Evolutionary conservation across 331 rosid genomes (phyloP).

Genomic region (Rosa hybrid): DNA sequence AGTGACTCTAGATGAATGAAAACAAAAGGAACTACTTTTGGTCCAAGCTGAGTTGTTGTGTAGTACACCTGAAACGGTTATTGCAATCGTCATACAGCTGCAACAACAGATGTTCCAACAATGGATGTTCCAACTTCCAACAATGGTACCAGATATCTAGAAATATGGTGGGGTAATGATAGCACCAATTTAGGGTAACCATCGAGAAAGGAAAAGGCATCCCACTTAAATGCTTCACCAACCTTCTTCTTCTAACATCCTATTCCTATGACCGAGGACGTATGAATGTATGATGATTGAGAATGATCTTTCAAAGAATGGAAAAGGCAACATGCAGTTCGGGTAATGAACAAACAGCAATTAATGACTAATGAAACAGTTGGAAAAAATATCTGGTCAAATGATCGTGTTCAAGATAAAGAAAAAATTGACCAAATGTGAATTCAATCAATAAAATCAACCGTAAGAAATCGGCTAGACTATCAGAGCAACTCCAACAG

Average conservation of each 20-base stretch:
- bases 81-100: background rate
- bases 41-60: background rate
- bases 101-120: background rate
- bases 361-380: background rate
- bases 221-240: slow-evolving; percentile 17
- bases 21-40: background rate
- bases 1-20: background rate
- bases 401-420: background rate
- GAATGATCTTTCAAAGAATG: background rate
- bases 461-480: background rate
- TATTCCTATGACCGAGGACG: slow-evolving; percentile 13
- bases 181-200: slow-evolving; percentile 12
- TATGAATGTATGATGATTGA: slow-evolving; percentile 12
- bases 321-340: background rate
- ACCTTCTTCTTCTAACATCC: slow-evolving; percentile 12
- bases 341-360: background rate
- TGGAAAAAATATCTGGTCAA: background rate
- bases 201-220: background rate
- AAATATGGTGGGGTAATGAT: background rate
- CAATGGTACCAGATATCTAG: background rate
- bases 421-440: background rate
- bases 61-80: background rate
- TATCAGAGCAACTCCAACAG: background rate
- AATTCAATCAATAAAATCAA: background rate
- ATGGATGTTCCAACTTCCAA: no score